Evolutionary conservation across 805 yeast species (phyloP).

Genomic region (Suhomyces tanzawaensis): DNA sequence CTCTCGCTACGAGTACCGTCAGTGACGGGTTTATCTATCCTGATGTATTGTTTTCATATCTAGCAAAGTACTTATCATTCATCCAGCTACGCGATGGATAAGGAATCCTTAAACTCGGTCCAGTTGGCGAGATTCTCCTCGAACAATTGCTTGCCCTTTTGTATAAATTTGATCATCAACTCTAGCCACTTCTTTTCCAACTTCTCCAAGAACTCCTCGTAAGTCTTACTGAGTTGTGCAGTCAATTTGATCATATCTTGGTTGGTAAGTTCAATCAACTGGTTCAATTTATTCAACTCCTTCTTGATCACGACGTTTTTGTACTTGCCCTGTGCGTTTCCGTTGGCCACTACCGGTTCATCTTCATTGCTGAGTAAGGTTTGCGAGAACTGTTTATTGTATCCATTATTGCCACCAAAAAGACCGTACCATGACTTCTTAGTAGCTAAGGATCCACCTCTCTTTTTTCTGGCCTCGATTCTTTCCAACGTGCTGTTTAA

Average conservation of each 20-base stretch:
- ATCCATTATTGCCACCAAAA: conserved; percentile 42
- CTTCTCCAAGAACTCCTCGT: conserved; percentile 32
- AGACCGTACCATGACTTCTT: conserved; percentile 44
- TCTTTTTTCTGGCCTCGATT: conserved; percentile 26
- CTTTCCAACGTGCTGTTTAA: conserved; percentile 33
- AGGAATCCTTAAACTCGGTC: conserved; percentile 29
- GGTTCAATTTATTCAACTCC: conserved; percentile 46
- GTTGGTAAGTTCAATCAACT: conserved; percentile 43
- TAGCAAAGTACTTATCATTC: not conserved
- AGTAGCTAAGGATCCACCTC: conserved; percentile 11
- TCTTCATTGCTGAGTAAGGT: conserved; percentile 12
- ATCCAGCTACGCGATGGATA: conserved; percentile 1
- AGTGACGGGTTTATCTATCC: too few species aligned
- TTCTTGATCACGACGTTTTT: conserved; percentile 36
- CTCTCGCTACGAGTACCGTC: too few species aligned
- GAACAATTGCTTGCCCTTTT: conserved; percentile 33
- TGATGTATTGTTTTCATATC: too few species aligned
- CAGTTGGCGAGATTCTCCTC: conserved; percentile 31
- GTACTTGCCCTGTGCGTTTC: conserved; percentile 20
- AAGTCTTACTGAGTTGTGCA: conserved; percentile 40
- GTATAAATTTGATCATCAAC: conserved; percentile 37
- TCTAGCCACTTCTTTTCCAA: conserved; percentile 42
- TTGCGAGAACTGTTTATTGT: conserved; percentile 13
- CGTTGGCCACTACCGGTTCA: conserved; percentile 1
- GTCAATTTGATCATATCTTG: conserved; percentile 46